Conservation (phyloP, 257 asterid species). For the Pogostemon cablin region DNA sequence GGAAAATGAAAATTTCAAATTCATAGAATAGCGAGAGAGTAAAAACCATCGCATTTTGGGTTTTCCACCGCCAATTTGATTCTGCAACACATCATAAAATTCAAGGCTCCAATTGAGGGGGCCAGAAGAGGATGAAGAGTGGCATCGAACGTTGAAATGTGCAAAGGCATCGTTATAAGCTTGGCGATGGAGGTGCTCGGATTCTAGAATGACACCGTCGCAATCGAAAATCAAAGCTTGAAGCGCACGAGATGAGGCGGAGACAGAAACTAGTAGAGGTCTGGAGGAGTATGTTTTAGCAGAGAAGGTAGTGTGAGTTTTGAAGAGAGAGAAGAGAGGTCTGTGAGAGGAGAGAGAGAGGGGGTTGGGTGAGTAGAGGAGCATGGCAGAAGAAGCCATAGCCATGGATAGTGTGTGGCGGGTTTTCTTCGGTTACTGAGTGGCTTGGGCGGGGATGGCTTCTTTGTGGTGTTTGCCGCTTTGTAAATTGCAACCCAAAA, state of each 20-base stretch:
- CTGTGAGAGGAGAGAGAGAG: conserved; percentile 38
- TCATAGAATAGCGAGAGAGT: background rate
- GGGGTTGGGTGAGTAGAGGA: conserved; percentile 51
- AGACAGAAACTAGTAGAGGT: conserved; percentile 46
- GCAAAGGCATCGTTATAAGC: conserved; percentile 92
- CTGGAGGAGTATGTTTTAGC: conserved; percentile 32
- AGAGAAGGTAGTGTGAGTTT: conserved; percentile 32
- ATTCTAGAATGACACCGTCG: conserved; percentile 89
- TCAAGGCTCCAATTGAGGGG: conserved; percentile 75
- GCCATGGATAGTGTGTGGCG: conserved; percentile 61
- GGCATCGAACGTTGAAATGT: conserved; percentile 80
- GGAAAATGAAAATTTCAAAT: background rate
- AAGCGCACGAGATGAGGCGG: conserved; percentile 56
- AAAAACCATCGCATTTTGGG: conserved; percentile 95
- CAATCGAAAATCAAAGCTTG: conserved; percentile 90
- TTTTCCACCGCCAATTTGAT: conserved; percentile 86
- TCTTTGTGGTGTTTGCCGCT: background rate
- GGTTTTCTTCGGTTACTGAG: conserved; percentile 6
- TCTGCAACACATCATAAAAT: conserved; percentile 87
- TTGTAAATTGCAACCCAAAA: too few relatives aligned
- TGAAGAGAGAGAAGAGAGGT: conserved; percentile 42
- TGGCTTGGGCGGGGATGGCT: conserved; percentile 28
- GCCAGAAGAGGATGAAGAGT: conserved; percentile 42
- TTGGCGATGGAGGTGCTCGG: conserved; percentile 93
- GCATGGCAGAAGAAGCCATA: conserved; percentile 64